Evolutionary conservation across 2,329 filamentous ascomycete genomes (phyloP).

Genomic region (Hypocreales sp.): DNA sequence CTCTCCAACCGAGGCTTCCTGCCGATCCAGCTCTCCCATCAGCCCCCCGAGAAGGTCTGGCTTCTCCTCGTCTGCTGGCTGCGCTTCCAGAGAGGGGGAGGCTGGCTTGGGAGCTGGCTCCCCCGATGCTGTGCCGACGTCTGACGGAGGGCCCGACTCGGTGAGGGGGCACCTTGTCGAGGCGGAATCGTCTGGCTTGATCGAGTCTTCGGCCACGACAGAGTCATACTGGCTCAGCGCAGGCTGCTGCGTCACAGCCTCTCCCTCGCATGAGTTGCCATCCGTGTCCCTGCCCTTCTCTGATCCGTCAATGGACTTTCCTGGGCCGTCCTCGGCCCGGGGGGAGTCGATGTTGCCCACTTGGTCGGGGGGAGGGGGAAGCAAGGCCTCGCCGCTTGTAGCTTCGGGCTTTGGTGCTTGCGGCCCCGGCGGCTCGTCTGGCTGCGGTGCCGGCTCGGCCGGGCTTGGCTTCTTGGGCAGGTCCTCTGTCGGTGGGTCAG

Average conservation of each 20-base stretch:
- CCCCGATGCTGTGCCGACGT: conserved; percentile 9
- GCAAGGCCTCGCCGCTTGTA: conserved; percentile 7
- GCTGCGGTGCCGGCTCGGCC: neutral
- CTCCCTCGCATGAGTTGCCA: conserved; percentile 5
- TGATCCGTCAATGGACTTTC: conserved; percentile 10
- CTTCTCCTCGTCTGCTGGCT: conserved; percentile 16
- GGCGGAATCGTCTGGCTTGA: conserved; percentile 22
- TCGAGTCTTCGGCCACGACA: conserved; percentile 19
- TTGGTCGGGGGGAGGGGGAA: conserved; percentile 22
- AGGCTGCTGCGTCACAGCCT: conserved; percentile 8
- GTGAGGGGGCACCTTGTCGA: conserved; percentile 14
- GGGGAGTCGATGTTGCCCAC: conserved; percentile 23
- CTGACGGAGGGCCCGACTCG: conserved; percentile 14
- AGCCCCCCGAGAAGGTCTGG: conserved; percentile 29
- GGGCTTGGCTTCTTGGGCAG: neutral
- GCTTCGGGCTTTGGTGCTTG: neutral
- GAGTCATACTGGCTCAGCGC: conserved; percentile 14
- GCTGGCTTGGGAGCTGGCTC: conserved; percentile 8
- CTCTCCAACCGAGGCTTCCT: conserved; percentile 8
- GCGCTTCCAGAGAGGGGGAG: conserved; percentile 7
- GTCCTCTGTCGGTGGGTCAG: neutral
- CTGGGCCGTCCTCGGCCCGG: conserved; percentile 10
- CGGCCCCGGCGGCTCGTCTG: conserved; percentile 1
- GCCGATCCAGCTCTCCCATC: conserved; percentile 27
- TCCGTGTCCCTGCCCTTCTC: conserved; percentile 12